Percentiles rank a stretch among this genome's conserved stretches.
Evolutionary conservation across 2,329 filamentous ascomycete genomes (phyloP).

Genomic region (Dactylellina leptospora): DNA sequence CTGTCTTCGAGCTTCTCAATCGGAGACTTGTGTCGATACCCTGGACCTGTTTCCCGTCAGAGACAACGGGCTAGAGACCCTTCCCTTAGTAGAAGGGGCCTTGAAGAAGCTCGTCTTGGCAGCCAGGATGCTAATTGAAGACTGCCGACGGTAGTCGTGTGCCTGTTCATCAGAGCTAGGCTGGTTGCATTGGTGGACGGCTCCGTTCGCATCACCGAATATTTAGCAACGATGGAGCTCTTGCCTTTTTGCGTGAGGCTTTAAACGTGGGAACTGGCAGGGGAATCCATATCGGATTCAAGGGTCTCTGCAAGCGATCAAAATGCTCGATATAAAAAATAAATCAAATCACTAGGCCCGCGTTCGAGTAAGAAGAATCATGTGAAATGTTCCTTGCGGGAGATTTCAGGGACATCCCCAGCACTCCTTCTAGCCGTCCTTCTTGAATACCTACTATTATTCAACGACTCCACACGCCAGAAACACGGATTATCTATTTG

Average conservation of each 20-base stretch:
- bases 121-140: constrained; percentile 13
- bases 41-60: constrained; percentile 38
- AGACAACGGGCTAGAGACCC: constrained; percentile 25
- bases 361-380: constrained; percentile 9
- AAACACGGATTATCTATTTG: constrained; percentile 50
- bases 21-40: constrained; percentile 51
- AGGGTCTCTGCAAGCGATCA: constrained; percentile 36
- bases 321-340: constrained; percentile 10
- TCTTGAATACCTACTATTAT: too few species aligned
- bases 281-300: constrained; percentile 35
- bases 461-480: too few species aligned
- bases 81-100: not conserved
- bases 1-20: constrained; percentile 39
- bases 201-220: constrained; percentile 34
- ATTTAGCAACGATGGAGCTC: constrained; percentile 45
- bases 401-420: constrained; percentile 34
- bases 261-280: constrained; percentile 49
- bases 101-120: constrained; percentile 35
- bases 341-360: not conserved
- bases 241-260: constrained; percentile 47
- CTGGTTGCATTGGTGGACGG: constrained; percentile 35
- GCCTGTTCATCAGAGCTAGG: constrained; percentile 24
- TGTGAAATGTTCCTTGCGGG: constrained; percentile 32
- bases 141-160: constrained; percentile 23
- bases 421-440: constrained; percentile 1